Evolutionary conservation across 352 stramenopile genomes (phyloP), one percentile per base, ranked within the genome.

Genomic region (Globisporangium rhizosaccharum): DNA sequence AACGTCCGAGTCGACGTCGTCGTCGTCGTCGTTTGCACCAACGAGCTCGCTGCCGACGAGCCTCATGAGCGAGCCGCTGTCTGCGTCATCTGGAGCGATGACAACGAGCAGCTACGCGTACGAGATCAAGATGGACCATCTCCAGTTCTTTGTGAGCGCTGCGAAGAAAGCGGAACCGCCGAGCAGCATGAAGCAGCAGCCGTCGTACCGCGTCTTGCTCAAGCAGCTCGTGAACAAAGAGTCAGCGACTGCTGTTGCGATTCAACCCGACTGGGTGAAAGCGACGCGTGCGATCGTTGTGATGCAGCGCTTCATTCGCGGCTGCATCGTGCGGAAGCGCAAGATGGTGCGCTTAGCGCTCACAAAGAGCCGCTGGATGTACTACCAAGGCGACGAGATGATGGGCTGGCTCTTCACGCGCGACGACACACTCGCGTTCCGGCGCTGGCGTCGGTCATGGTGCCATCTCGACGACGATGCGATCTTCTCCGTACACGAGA

Each of bases 341-440:
- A 82, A 79, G 44, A 86, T 90, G 70, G 64, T 90, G 33, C 78
- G 76, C 2, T 53, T 87, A 23, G 76, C 75, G 2, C 30, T 91
- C 51, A 58, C 76, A 23, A 75, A 71, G 57, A 80, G 71, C 62
- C 73, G 76, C 12, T 93, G 72, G 72, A 61, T 77, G 57, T 76
- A 80, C 36, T 84, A 79, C 53, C 59, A 81, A 74, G 70, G 72
- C 3, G 76, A 75, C 28, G 79, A 88, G 39, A 73, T 78, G 52
- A 89, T 91, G 75, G 83, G 87, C 2, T 96, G 87, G 87, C 59
- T 96, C 33, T 96, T 87, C 61, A 87, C 73, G 8, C 59, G 85
- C 63, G 87, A 94, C 46, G 83, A 94, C 44, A 88, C 80, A 15
- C 74, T 96, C 11, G 82, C 87, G 25, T 96, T 96, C 61, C 79